Base-by-base conservation (phyloP, 345 rosid species). In the Cochlearia excelsa region DNA sequence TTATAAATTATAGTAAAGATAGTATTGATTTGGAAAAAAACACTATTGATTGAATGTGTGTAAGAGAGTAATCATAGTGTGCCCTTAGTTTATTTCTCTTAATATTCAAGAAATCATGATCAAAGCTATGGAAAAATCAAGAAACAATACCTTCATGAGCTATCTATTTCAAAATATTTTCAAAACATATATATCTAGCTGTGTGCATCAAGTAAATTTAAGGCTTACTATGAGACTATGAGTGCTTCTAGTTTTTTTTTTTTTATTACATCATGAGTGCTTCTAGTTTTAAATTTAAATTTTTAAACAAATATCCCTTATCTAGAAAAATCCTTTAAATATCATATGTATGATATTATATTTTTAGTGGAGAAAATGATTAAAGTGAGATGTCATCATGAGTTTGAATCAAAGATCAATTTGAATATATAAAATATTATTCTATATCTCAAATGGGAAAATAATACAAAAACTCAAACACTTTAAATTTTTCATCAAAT, bases 51-150 rank as follows among this genome's bases (percentile, higher is more conserved):
- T 57, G 10, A 6, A 45, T 59, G 46, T 35, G 27, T 48, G 37
- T 59, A 47, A 60, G 71, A 71, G 68, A 35, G 65, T 51, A 34
- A 45, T 40, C 74, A 69, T 62, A 54, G 29, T 56, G 53, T 61
- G 41, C 49, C 58, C 67, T 47, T 46, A 9, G 51, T 37, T 55
- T 41, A 0, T 50, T 50, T 56, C 48, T 69, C 74, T 70, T 70
- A 29, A 43, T 63, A 70, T 44, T 57, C 68, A 70, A 70, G 74
- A 63, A 70, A 70, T 33, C 59, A 69, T 69, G 69, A 69, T 69
- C 74, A 43, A 38, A 46, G 54, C 63, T 63, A 62, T 61, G 16
- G 47, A 23, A 50, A 50, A 9, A 28, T 49, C 42, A 43, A 43
- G 58, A 62, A 56, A 53, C 48, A 63, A 27, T 56, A 62, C 41